These are phyloP conservation scores for Phaffia rhodozyma DNA, from an alignment of 1,284 basidiomycete species.

Conservation along the genomic window DNA sequence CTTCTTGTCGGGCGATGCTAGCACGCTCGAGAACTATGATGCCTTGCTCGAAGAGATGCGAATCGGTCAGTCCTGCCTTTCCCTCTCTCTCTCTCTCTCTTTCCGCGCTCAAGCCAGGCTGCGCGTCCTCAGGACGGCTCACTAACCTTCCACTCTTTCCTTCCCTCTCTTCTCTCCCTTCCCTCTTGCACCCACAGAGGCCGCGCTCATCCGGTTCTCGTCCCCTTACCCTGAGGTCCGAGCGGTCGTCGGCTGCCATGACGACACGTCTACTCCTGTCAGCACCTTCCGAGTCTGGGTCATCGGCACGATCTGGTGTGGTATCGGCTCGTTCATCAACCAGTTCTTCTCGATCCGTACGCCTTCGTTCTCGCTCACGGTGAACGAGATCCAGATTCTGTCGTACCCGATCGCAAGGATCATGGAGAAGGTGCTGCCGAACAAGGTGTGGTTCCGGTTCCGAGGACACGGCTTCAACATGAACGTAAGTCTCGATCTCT, in stretches of 20 bases:
- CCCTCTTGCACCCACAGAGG: conserved; percentile 21
- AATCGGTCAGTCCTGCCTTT: not conserved
- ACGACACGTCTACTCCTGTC: conserved; percentile 63
- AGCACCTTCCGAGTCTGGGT: conserved; percentile 75
- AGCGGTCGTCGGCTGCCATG: conserved; percentile 62
- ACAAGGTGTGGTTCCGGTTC: conserved; percentile 44
- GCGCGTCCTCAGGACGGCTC: too few relatives aligned
- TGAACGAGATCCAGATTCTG: conserved; percentile 34
- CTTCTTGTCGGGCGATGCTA: conserved; percentile 14
- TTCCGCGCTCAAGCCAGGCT: too few relatives aligned
- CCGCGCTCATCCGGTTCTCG: conserved; percentile 27
- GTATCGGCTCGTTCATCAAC: conserved; percentile 51
- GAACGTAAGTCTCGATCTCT: conserved; percentile 20
- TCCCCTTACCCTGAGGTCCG: conserved; percentile 82
- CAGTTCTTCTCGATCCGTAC: conserved; percentile 45
- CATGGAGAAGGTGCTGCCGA: conserved; percentile 54
- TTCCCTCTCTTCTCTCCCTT: too few relatives aligned
- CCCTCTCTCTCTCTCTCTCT: too few relatives aligned
- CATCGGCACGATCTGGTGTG: conserved; percentile 43
- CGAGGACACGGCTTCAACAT: conserved; percentile 37
- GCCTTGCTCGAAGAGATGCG: conserved; percentile 16
- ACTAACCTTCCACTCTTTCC: not conserved
- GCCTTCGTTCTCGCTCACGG: conserved; percentile 37
- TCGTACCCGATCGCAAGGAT: conserved; percentile 57
- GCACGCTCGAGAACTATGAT: conserved; percentile 14